Percentiles rank a stretch among this genome's conserved stretches.
Evolutionary conservation across 257 asterid genomes (phyloP).

Genomic region (Primulina tabacum): DNA sequence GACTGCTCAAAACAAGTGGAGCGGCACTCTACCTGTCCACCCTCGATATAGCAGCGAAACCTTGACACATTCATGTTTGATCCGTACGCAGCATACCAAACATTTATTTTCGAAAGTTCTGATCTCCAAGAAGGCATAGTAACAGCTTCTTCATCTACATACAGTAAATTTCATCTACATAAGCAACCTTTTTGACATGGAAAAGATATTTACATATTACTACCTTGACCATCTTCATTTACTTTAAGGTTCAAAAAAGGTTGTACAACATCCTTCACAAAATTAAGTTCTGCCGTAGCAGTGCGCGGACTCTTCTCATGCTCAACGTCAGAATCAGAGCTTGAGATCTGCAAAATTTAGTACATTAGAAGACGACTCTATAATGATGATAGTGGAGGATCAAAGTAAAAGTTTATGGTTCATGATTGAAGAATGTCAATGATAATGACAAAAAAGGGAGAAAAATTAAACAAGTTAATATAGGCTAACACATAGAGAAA

Average conservation of each 20-base stretch:
- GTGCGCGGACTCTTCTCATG: slow-evolving; percentile 24
- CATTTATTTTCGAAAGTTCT: slow-evolving; percentile 54
- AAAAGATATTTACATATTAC: slow-evolving; percentile 4
- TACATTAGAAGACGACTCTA: slow-evolving; percentile 15
- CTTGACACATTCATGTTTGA: slow-evolving; percentile 74
- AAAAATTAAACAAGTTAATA: background rate
- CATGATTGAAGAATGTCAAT: background rate
- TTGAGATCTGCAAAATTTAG: slow-evolving; percentile 39
- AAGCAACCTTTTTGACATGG: background rate
- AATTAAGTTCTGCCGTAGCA: slow-evolving; percentile 35
- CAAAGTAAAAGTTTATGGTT: background rate
- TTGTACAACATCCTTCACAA: slow-evolving; percentile 49
- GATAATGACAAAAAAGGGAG: background rate
- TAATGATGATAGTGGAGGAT: slow-evolving; percentile 15
- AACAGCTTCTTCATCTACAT: slow-evolving; percentile 41
- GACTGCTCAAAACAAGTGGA: slow-evolving; percentile 9
- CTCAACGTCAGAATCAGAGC: slow-evolving; percentile 75
- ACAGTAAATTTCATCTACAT: slow-evolving; percentile 17
- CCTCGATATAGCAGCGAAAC: slow-evolving; percentile 77
- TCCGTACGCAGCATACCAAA: slow-evolving; percentile 91
- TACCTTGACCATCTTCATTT: slow-evolving; percentile 44
- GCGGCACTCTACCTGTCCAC: slow-evolving; percentile 68
- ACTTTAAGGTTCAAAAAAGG: slow-evolving; percentile 62
- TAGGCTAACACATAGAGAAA: background rate
- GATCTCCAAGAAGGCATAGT: slow-evolving; percentile 57